Base-by-base conservation (phyloP, 176 grass and related monocot genomes). In the Dendrocalamus sinicus region DNA sequence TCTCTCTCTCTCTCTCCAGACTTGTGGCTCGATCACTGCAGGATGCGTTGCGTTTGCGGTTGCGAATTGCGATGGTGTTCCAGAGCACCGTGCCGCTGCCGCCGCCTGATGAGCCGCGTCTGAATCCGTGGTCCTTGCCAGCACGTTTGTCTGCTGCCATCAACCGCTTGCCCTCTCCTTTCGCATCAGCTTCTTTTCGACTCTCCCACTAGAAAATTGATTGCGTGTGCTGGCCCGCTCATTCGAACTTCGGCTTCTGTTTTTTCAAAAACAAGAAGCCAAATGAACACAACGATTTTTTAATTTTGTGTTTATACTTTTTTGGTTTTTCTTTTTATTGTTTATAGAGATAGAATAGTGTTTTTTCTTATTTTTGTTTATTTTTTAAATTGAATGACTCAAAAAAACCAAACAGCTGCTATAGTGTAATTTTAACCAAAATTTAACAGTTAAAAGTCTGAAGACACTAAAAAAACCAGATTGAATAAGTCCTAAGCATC, bases 51-150 rank as follows among this genome's bases (percentile, higher is more conserved):
- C n/a, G 1, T 14, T 5, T 16, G 45, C 47, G 8, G 28, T 55
- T 11, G 50, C 32, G 32, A 41, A 54, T 72, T 20, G 16, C 81
- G 68, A 75, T 63, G 55, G 24, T 6, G 28, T 15, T 67, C 73
- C 78, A 58, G 83, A 85, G 83, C 73, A 70, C 74, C 74, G 83
- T 58, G 73, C 50, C 22, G 72, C 63, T 14, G 47, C 79, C 2
- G 24, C 72, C 7, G 71, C 71, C 23, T 54, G 71, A 74, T n/a
- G 50, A 22, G 69, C 57, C 50, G 48, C 35, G 20, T 55, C 12
- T 17, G 32, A 23, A 24, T 70, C 79, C 65, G 50, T 28, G 50
- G 65, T 70, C 79, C 79, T 70, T 43, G 63, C 63, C 46, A n/a
- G 28, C 8, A 2, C n/a, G 1, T 12, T 32, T 84, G 43, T 64